Evolutionary conservation across 2,329 filamentous ascomycete genomes (phyloP), one percentile per base, ranked within the genome.

Genomic region (Neofusicoccum ribis): DNA sequence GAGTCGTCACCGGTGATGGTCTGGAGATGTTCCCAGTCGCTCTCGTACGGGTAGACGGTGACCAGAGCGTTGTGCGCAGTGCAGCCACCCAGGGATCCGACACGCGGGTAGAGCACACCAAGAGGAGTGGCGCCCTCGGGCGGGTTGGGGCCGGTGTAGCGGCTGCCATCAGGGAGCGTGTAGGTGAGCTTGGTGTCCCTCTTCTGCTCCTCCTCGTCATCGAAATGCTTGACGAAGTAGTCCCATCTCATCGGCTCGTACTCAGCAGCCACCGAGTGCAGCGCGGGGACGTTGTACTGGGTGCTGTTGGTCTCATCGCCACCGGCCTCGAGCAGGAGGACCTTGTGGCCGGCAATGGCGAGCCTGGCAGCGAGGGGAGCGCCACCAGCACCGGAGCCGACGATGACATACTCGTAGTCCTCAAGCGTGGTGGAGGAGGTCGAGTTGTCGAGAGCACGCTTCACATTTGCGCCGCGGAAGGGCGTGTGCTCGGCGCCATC

Each of bases 151-250:
- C 86, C 86, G 15, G 81, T 83, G 70, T 88, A 88, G 36, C 82
- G 74, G 2, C 74, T 72, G 14, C 85, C 85, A 52, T 83, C 74
- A 0, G 82, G 77, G 0, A 83, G 84, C 8, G 81, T 71, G 71
- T 87, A 89, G 1, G 83, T 83, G 52, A 85, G 84, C 78, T 89
- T 89, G 69, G 77, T 83, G 72, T 89, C 86, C 60, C 80, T 78
- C 23, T 82, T 79, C 68, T 87, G 84, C 43, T 83, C 79, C 23
- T 75, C 73, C 50, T 85, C 76, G 67, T 88, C 81, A 8, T 80
- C 78, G 70, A 88, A 89, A 73, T 89, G 87, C 51, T 82, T 81
- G n/a, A 88, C 85, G 68, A 84, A 89, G 75, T 85, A 89, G 73
- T 88, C 84, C 87, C 87, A 90, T 51, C 81, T 77, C 69, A 87